Percentiles rank a stretch among this genome's conserved stretches.
phyloP scores from a whole-genome alignment of 768 basidiomycete species.

The Hericium erinaceus region DNA sequence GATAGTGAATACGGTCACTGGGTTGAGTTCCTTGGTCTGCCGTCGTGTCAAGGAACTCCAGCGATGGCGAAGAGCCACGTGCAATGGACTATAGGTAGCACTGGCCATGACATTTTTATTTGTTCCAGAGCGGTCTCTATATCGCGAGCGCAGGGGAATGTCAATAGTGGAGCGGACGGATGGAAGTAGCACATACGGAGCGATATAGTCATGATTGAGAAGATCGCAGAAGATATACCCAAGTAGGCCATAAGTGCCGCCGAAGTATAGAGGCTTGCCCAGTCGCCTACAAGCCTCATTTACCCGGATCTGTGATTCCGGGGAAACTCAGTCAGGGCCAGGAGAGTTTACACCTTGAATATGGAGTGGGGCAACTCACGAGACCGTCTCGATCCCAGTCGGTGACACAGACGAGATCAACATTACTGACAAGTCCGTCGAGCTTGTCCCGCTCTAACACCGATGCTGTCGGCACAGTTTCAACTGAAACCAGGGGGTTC shows the following conservation, averaged over 20 bases:
- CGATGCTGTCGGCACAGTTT: conserved; percentile 47
- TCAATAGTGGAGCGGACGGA: not conserved
- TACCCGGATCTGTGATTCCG: conserved; percentile 50
- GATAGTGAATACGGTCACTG: conserved; percentile 59
- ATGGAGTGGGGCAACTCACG: conserved; percentile 38
- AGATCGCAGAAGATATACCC: conserved; percentile 96
- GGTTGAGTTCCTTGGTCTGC: conserved; percentile 80
- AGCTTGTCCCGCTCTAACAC: conserved; percentile 43
- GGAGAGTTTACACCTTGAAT: not conserved
- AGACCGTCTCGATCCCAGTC: conserved; percentile 63
- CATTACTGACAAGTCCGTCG: conserved; percentile 46
- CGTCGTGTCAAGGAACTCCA: conserved; percentile 66
- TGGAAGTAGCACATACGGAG: conserved; percentile 51
- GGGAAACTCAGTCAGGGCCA: not conserved
- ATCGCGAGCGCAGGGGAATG: conserved; percentile 3
- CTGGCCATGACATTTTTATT: conserved; percentile 50
- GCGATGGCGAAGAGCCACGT: conserved; percentile 51
- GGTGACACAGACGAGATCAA: conserved; percentile 84
- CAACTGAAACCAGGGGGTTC: conserved; percentile 85
- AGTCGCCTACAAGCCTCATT: conserved; percentile 73
- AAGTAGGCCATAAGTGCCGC: conserved; percentile 80
- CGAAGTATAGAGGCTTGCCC: conserved; percentile 81
- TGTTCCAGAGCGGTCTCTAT: conserved; percentile 54
- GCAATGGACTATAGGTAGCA: conserved; percentile 56
- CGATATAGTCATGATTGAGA: conserved; percentile 75